These are phyloP conservation scores for Orobanche coerulescens DNA, from an alignment of 257 asterid species.

Conservation along the genomic window DNA sequence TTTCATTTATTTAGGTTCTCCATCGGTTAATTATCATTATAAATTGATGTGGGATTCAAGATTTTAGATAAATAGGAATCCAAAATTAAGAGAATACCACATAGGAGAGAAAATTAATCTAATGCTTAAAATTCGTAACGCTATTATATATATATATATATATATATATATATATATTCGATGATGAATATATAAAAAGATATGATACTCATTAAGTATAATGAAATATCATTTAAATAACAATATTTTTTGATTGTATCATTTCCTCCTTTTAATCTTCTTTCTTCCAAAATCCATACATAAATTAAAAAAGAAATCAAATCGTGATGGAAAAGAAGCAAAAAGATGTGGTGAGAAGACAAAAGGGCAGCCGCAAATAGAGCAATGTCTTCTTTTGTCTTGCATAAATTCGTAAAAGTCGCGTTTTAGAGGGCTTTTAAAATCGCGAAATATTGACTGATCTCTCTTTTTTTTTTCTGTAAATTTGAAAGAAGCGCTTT, in stretches of 20 bases:
- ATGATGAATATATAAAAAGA: too few species aligned
- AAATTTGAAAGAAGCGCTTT: neutral
- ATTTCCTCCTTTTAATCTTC: neutral
- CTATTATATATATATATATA: too few species aligned
- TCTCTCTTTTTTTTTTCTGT: neutral
- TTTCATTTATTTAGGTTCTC: too few species aligned
- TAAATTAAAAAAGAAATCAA: neutral
- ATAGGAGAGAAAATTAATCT: too few species aligned
- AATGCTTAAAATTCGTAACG: too few species aligned
- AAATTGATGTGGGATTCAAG: too few species aligned
- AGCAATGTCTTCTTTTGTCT: slow-evolving; percentile 7
- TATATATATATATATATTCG: too few species aligned
- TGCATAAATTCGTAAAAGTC: neutral
- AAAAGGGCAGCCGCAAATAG: slow-evolving; percentile 4
- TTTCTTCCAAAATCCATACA: neutral
- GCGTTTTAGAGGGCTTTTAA: neutral
- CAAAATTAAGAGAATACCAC: too few species aligned
- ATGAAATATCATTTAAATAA: too few species aligned
- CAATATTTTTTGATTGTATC: neutral
- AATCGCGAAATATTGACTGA: neutral
- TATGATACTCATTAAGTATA: too few species aligned
- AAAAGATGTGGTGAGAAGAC: neutral
- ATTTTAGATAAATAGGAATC: too few species aligned
- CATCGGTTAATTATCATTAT: too few species aligned
- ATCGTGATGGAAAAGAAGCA: neutral